Evolutionary conservation across 495 filamentous ascomycete genomes (phyloP), one percentile per base, ranked within the genome.

Genomic region (Xylaria acuta): DNA sequence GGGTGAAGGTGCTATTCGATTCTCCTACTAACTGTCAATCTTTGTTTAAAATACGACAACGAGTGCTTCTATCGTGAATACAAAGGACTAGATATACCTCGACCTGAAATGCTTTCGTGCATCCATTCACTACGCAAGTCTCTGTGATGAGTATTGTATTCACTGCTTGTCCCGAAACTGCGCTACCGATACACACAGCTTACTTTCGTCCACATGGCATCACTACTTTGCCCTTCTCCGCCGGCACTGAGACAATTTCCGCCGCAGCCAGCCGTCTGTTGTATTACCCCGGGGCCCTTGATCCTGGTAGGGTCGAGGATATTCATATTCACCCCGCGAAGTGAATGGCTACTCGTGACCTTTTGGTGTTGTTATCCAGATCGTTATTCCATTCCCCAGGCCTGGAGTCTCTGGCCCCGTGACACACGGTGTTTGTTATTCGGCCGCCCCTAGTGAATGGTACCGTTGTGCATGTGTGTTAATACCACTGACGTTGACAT

Each of bases 251-350:
- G 36, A 56, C 38, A 56, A 49, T 40, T 25, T 58, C 49, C 18
- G 47, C 59, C 69, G 69, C 59, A 56, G n/a, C 59, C 38, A 14
- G 22, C 69, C 69, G 69, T 40, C 69, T 65, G 68, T 58, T n/a
- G 45, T 60, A 49, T 43, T 27, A 62, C 41, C 67, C 11, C 7
- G 5, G 22, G 2, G 40, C 43, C 25, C 6, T 62, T 30, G 12
- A 27, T 20, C 8, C 30, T 67, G 3, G 63, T 12, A 34, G 9
- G n/a, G 7, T 5, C 32, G 25, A 14, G 16, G 18, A 14, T 2
- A 32, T 56, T 56, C 3, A 14, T 32, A 30, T 56, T 56, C 5
- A 56, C 25, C 25, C 7, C 7, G 43, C 25, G 1, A 2, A 36
- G 58, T 59, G 30, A 66, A 25, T 36, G 45, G 47, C 41, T 64